Evolutionary conservation across 768 basidiomycete species (phyloP), one percentile per base, ranked within the genome.

Genomic region (Boletus rubescentipes): DNA sequence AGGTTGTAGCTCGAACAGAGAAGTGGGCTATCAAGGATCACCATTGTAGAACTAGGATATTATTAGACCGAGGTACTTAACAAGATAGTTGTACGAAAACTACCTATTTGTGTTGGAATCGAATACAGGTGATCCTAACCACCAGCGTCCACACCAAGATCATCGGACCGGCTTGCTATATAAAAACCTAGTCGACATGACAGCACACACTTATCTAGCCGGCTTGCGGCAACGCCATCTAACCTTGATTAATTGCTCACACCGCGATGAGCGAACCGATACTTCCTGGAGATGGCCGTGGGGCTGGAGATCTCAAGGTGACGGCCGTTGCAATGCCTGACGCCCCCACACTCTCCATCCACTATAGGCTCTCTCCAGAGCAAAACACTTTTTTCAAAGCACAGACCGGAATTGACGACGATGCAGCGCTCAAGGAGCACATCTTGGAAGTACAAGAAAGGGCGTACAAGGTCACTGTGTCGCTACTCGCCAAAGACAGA

Each of bases 371-470:
- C 2, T 53, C 57, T 34, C 49, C 54, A 18, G 50, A 54, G 21
- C 46, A 62, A 37, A 34, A 53, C 4, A 41, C 31, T 2, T 69
- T 72, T 37, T 61, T 73, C 52, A 67, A 67, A 50, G 21, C 31
- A 2, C 53, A 67, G 57, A 71, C 60, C 18, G 62, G 67, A 5
- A 72, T 73, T 20, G 46, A 58, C 5, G 54, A 68, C 42, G 67
- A 67, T 3, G 57, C 68, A 0, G 57, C 51, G 8, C 59, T 73
- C 20, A 67, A 62, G 53, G 21, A 40, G 16, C 72, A 73, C 49
- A 64, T 73, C 18, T 23, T 73, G 9, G 53, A 45, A 1, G 65
- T 72, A 9, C 68, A 71, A 47, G 45, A 43, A 21, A 64, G 59
- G 47, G 70, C 70, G 3, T 23, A 29, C 52, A 35, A 53, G 45